A percentile compares a stretch with the other conserved stretches of the same genome.
phyloP scores from a whole-genome alignment of 2,329 filamentous ascomycete genomes.

The Fusarium sp. region DNA sequence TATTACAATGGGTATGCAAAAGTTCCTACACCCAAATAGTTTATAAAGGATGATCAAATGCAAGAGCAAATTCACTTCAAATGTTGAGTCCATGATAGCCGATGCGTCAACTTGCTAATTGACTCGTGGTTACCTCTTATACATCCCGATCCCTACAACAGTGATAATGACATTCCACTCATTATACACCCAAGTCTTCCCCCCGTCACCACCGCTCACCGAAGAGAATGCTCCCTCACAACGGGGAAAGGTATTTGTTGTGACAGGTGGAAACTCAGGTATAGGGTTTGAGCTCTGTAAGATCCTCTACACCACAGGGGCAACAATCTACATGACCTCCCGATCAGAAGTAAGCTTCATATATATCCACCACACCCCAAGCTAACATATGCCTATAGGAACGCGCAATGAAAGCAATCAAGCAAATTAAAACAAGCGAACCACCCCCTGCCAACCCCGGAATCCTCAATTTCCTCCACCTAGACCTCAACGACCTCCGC shows the following conservation, averaged over 20 bases:
- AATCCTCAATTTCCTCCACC: conserved; percentile 49
- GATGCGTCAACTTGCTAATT: neutral
- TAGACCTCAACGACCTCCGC: conserved; percentile 57
- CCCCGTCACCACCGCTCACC: conserved; percentile 40
- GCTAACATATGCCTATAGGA: neutral
- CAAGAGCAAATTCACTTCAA: no score
- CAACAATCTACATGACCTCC: conserved; percentile 65
- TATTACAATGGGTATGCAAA: no score
- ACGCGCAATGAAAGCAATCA: conserved; percentile 47
- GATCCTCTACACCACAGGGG: conserved; percentile 65
- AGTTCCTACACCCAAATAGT: no score
- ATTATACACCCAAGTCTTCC: conserved; percentile 26
- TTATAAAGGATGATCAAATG: no score
- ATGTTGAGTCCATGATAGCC: neutral
- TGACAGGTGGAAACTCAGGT: conserved; percentile 58
- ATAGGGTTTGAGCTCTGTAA: conserved; percentile 64
- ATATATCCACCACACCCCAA: neutral
- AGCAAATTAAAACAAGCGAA: conserved; percentile 39
- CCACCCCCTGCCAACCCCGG: conserved; percentile 20
- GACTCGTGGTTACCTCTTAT: neutral
- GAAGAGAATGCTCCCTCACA: conserved; percentile 45
- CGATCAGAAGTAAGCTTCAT: conserved; percentile 47
- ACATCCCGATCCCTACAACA: neutral
- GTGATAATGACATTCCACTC: conserved; percentile 19
- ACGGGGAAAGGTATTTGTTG: conserved; percentile 55